Base-by-base conservation (phyloP, 345 rosid genomes). In the Excoecaria cochinchinensis region DNA sequence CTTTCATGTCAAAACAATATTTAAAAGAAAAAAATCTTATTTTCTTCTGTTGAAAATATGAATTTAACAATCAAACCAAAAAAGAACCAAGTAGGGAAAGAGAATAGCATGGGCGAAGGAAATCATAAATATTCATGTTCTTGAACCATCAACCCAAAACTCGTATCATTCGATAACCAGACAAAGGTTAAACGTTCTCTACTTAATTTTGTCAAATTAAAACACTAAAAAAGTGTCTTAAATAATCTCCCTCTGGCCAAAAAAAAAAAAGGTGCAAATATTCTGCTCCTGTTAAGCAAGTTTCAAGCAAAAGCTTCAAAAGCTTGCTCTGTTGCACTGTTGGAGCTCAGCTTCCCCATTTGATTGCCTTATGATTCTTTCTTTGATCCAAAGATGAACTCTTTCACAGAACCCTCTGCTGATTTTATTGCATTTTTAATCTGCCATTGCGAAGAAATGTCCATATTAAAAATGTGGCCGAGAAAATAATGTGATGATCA, bases 401-500 rank as follows among this genome's bases (percentile, higher is more conserved):
- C 91, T 74, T 89, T 92, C 31, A 83, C 80, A 8, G 88, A 89
- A 61, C 74, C 85, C 83, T 89, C 86, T 0, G 82, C 96, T 38
- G 91, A 88, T 58, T 75, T 56, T 77, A 94, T 89, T 36, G 82
- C 86, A 77, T 77, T 83, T 80, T 87, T 92, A 67, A 94, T 78
- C 98, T 92, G 98, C 78, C 78, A 79, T 78, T 40, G 38, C 59
- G 58, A 53, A 9, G 12, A 22, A 9, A 56, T 24, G 40, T 31
- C 46, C 66, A 13, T 51, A 15, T 53, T 74, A 0, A n/a, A n/a
- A n/a, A 52, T 40, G 31, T 7, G 44, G 50, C 7, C 55, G 24
- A 55, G 58, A 82, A 22, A 71, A 67, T 16, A 6, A 17, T 6
- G 19, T 3, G 31, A 53, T 56, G 14, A 68, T 44, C 25, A 44